These are phyloP conservation scores for Lolium multiflorum DNA, from an alignment of 176 grass and related monocot species.

Conservation along the genomic window DNA sequence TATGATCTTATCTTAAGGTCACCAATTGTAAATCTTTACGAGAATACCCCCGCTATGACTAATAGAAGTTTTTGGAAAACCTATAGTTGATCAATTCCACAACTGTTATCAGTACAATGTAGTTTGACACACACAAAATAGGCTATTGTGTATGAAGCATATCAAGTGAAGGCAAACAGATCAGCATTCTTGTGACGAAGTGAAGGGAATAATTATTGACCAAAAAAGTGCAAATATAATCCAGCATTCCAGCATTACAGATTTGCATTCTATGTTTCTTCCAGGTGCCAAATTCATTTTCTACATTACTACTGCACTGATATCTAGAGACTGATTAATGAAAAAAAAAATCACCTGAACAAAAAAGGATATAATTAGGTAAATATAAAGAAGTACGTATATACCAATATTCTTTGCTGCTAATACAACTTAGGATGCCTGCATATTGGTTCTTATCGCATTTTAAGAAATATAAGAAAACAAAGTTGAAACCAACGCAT, in stretches of 20 bases:
- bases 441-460: conserved; percentile 2
- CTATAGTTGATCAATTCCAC: too few relatives aligned
- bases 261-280: conserved; percentile 20
- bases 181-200: conserved; percentile 19
- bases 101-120: not conserved
- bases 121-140: not conserved
- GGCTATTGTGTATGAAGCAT: not conserved
- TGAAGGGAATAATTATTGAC: not conserved
- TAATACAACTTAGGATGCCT: conserved; percentile 14
- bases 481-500: conserved; percentile 2
- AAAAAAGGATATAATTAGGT: not conserved
- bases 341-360: not conserved
- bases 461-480: conserved; percentile 7
- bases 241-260: not conserved
- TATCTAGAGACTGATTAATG: not conserved
- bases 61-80: not conserved
- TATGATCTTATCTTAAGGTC: not conserved
- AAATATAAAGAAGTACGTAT: not conserved
- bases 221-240: conserved; percentile 22
- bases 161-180: not conserved
- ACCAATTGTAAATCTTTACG: not conserved
- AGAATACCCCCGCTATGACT: too few relatives aligned
- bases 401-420: too few relatives aligned
- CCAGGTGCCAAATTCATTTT: not conserved
- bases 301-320: not conserved